Base-by-base conservation (phyloP, 768 basidiomycete genomes). In the Wakefieldia striispora region DNA sequence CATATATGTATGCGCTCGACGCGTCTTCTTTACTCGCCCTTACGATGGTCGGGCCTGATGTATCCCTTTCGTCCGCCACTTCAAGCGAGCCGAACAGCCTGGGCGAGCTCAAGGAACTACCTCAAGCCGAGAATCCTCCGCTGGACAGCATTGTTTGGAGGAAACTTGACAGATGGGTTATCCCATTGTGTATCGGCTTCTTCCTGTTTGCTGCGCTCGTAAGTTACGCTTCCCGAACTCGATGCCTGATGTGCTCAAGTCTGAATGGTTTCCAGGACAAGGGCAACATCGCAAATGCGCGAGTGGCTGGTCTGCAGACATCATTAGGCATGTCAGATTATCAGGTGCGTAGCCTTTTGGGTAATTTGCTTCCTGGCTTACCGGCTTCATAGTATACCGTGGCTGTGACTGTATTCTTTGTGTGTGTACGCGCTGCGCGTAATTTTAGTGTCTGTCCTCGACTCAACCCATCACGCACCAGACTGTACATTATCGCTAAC, bases 281-380 rank as follows among this genome's bases (percentile, higher is more conserved):
- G 38, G 64, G 58, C 19, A 82, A 82, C 56, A 72, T 83, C 31
- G 77, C 71, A 12, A 84, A 85, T 57, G 83, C 83, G 20, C 74
- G 76, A 17, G 74, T 84, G 3, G 84, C 79, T 12, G 83, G 83
- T 7, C 61, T 86, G 49, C 79, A 82, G 56, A 74, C 64, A 17
- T 73, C 80, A 41, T 59, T 86, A 29, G 68, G 17, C 3, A 54
- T 65, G 31, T 54, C 65, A 2, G 57, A 67, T 40, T 63, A 69
- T 34, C 59, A 67, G 47, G 65, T 63, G 13, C 23, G 16, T 5
- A 17, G 12, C 8, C 10, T n/a, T 17, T 5, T 14, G 33, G 13
- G 6, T 33, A 33, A 33, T 7, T 6, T 10, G 16, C 7, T 24
- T 26, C 23, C 16, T 23, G 2, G 6, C 24, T 45, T 4, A 40